Evolutionary conservation across 2,329 filamentous ascomycete species (phyloP).

Genomic region (Clarireedia monteithiana): DNA sequence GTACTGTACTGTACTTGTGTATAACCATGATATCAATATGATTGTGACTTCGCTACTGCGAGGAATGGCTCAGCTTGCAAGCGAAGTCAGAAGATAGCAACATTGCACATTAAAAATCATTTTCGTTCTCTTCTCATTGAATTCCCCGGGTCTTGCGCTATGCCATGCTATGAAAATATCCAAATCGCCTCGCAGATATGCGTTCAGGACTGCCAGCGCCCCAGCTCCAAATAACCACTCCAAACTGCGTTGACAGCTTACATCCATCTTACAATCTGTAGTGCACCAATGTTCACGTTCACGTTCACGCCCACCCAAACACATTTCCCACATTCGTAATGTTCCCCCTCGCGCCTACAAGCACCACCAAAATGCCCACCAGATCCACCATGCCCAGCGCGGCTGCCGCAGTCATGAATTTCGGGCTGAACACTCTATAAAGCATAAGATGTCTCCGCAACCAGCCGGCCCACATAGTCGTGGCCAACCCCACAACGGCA

Average conservation of each 20-base stretch:
- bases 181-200: neutral
- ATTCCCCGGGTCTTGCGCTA: neutral
- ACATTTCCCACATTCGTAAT: slow-evolving; percentile 74
- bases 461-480: slow-evolving; percentile 84
- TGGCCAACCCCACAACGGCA: slow-evolving; percentile 73
- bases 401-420: slow-evolving; percentile 76
- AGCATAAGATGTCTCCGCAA: slow-evolving; percentile 91
- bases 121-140: too few species aligned
- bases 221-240: neutral
- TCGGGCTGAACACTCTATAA: slow-evolving; percentile 84
- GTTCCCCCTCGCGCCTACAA: slow-evolving; percentile 69
- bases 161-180: neutral
- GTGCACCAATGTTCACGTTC: neutral
- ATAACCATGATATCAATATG: too few species aligned
- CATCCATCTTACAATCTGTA: neutral
- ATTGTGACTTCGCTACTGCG: too few species aligned
- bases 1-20: too few species aligned
- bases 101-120: too few species aligned
- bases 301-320: slow-evolving; percentile 56
- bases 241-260: neutral
- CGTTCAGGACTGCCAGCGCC: neutral
- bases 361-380: slow-evolving; percentile 60
- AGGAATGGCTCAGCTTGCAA: too few species aligned
- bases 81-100: too few species aligned
- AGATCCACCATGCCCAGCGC: slow-evolving; percentile 72